Evolutionary conservation across 805 yeast species (phyloP).

Genomic region (Dipodascopsis uninucleata): DNA sequence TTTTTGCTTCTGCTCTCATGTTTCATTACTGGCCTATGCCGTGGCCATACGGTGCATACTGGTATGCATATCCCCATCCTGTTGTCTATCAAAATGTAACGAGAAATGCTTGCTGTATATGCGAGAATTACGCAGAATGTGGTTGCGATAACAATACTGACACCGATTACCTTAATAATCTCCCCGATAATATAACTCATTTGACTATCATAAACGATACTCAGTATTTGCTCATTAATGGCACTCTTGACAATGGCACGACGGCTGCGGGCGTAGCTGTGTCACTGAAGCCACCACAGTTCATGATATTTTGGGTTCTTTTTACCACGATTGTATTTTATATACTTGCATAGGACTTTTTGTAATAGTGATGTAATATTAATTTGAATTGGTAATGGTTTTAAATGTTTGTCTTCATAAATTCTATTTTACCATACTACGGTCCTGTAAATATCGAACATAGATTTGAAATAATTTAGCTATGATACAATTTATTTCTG

Average conservation of each 20-base stretch:
- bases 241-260: constrained; percentile 18
- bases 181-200: constrained; percentile 13
- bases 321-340: too few relatives aligned
- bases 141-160: constrained; percentile 16
- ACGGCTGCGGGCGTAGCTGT: constrained; percentile 11
- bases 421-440: too few relatives aligned
- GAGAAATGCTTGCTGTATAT: constrained; percentile 10
- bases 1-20: constrained; percentile 4
- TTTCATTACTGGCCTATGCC: constrained; percentile 7
- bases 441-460: too few relatives aligned
- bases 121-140: constrained; percentile 14
- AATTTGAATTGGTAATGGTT: too few relatives aligned
- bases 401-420: too few relatives aligned
- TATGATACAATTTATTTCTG: too few relatives aligned
- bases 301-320: too few relatives aligned
- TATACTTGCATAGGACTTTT: too few relatives aligned
- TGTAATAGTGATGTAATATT: too few relatives aligned
- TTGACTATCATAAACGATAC: constrained; percentile 8
- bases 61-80: constrained; percentile 9
- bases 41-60: constrained; percentile 13
- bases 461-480: too few relatives aligned
- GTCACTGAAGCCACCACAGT: too few relatives aligned
- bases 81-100: constrained; percentile 7
- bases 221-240: constrained; percentile 12
- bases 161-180: constrained; percentile 4